Evolutionary conservation across 2,329 filamentous ascomycete species (phyloP).

Genomic region (Elsinoe fawcettii): DNA sequence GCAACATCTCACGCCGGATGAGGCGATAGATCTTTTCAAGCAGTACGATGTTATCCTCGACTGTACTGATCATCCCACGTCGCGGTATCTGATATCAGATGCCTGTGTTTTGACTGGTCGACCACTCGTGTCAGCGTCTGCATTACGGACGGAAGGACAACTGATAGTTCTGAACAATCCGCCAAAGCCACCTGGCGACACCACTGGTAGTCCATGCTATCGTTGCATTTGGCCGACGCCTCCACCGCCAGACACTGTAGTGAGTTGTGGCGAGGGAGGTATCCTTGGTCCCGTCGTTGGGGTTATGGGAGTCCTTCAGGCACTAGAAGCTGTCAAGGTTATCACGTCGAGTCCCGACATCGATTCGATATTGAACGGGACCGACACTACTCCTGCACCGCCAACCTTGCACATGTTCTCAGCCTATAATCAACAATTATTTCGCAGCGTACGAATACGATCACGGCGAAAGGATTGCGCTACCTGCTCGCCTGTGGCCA

Average conservation of each 20-base stretch:
- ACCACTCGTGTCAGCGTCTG: conserved; percentile 80
- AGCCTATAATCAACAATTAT: conserved; percentile 45
- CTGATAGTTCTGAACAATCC: conserved; percentile 82
- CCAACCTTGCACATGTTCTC: conserved; percentile 48
- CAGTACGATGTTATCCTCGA: conserved; percentile 81
- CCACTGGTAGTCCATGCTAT: conserved; percentile 73
- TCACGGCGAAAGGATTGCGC: conserved; percentile 62
- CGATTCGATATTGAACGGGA: conserved; percentile 18
- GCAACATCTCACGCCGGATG: conserved; percentile 59
- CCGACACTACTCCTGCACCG: conserved; percentile 18
- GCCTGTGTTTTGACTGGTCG: conserved; percentile 72
- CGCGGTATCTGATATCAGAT: conserved; percentile 88
- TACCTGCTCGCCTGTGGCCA: conserved; percentile 60
- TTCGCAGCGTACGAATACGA: conserved; percentile 69
- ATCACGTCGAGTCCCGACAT: conserved; percentile 37
- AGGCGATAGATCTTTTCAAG: conserved; percentile 58
- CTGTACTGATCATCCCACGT: conserved; percentile 88
- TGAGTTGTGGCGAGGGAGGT: conserved; percentile 86
- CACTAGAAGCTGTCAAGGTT: conserved; percentile 81
- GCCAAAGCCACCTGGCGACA: conserved; percentile 51
- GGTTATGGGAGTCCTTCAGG: conserved; percentile 86
- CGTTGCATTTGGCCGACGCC: conserved; percentile 85
- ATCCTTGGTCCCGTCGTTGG: conserved; percentile 90
- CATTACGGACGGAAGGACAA: conserved; percentile 81
- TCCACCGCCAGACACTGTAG: conserved; percentile 71